Evolutionary conservation across 805 yeast species (phyloP).

Genomic region (Tanozyma kutaoensis): DNA sequence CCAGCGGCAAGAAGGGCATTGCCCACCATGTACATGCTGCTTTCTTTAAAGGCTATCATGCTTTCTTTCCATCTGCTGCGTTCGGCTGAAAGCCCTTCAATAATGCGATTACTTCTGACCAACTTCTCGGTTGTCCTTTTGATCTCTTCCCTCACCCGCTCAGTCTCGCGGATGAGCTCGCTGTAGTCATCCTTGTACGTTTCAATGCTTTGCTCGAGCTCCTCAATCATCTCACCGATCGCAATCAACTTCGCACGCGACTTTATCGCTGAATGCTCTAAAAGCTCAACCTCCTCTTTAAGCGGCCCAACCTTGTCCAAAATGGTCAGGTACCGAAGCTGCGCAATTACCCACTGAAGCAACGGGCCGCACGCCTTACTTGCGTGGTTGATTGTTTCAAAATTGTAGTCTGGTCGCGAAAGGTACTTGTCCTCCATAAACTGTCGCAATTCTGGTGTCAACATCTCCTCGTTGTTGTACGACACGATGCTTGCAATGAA

Average conservation of each 20-base stretch:
- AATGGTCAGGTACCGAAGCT: slow-evolving; percentile 61
- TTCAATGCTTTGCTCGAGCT: slow-evolving; percentile 58
- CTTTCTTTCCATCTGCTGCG: slow-evolving; percentile 61
- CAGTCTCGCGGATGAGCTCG: slow-evolving; percentile 63
- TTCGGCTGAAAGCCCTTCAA: slow-evolving; percentile 55
- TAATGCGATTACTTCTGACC: slow-evolving; percentile 43
- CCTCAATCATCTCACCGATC: slow-evolving; percentile 68
- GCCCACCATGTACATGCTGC: slow-evolving; percentile 42
- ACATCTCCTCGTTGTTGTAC: slow-evolving; percentile 49
- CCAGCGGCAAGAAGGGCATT: slow-evolving; percentile 54
- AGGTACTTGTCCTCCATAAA: slow-evolving; percentile 50
- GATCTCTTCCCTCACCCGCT: slow-evolving; percentile 64
- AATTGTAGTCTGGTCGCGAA: slow-evolving; percentile 50
- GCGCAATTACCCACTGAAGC: slow-evolving; percentile 81
- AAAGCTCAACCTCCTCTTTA: slow-evolving; percentile 41
- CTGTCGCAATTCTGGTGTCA: slow-evolving; percentile 38
- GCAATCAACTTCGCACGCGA: slow-evolving; percentile 63
- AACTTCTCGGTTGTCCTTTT: slow-evolving; percentile 44
- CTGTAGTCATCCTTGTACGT: slow-evolving; percentile 58
- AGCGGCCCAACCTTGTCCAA: slow-evolving; percentile 65
- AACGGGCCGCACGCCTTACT: slow-evolving; percentile 94
- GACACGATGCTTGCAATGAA: slow-evolving; percentile 73
- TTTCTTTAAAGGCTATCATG: slow-evolving; percentile 34
- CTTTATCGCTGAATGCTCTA: slow-evolving; percentile 48
- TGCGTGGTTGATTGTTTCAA: slow-evolving; percentile 70